phyloP scores from a whole-genome alignment of 1,284 basidiomycete species.

The Irpex sp. region DNA sequence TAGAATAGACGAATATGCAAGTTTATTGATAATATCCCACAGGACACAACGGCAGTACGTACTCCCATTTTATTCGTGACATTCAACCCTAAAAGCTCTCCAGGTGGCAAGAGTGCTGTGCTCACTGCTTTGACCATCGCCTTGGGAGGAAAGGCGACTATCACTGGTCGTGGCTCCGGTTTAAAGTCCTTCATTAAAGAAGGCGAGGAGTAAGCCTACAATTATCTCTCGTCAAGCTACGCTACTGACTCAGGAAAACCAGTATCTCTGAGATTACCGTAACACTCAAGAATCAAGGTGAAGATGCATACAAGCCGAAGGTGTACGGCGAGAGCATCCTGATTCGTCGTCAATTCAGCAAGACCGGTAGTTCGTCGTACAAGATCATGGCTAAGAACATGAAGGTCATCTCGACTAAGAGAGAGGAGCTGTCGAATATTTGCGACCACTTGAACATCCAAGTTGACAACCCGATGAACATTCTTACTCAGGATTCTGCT shows the following conservation, averaged over 20 bases:
- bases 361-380: constrained; percentile 75
- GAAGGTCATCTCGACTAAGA: constrained; percentile 72
- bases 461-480: constrained; percentile 95
- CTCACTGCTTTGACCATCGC: constrained; percentile 93
- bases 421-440: constrained; percentile 83
- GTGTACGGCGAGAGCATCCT: constrained; percentile 84
- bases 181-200: constrained; percentile 89
- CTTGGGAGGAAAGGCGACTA: constrained; percentile 87
- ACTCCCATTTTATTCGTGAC: constrained; percentile 13
- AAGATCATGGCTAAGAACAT: constrained; percentile 79
- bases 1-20: background rate
- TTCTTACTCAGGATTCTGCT: constrained; percentile 76
- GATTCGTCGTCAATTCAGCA: constrained; percentile 80
- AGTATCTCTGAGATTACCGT: constrained; percentile 80
- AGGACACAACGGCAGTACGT: constrained; percentile 80
- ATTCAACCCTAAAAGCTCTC: background rate
- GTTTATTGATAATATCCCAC: background rate
- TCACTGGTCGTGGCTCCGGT: constrained; percentile 86
- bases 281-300: constrained; percentile 82
- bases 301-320: constrained; percentile 83
- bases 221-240: background rate
- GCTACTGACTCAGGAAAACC: constrained; percentile 5
- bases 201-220: constrained; percentile 61
- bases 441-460: constrained; percentile 95
- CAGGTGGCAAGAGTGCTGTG: constrained; percentile 94